Base-by-base conservation (phyloP, 441 rosid species). In the Isatis lusitanica region DNA sequence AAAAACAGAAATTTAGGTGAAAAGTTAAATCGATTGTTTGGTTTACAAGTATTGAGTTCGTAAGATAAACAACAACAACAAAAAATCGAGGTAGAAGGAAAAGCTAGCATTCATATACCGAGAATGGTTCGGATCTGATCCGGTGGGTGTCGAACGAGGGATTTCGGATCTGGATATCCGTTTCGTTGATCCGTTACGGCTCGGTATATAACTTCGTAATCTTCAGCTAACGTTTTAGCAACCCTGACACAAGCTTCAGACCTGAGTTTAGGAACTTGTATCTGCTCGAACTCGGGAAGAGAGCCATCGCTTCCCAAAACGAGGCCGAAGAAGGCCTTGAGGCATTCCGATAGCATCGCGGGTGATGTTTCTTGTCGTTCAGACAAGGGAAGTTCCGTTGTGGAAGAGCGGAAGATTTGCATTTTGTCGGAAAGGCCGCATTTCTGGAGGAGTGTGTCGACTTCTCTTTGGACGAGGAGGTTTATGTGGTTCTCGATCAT, bases 111-210 rank as follows among this genome's bases (percentile, higher is more conserved):
- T 95, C 79, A 93, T 77, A 95, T 86, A 44, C 99, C 98, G 72
- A 91, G 80, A 73, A 93, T 93, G 80, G 97, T 95, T 79, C 90
- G 82, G 50, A 93, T 95, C 69, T 93, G 99, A 79, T 88, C 92
- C 0, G 97, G 99, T 71, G 98, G 98, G 81, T 95, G 97, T 83
- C 97, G 86, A 0, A 88, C 99, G 76, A 95, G 84, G 9, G 96
- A 85, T 75, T 86, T 86, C 7, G 98, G 98, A 47, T 93, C 99
- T 4, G 86, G 79, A 64, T 91, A 93, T 9, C 85, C 82, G 65
- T 95, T 95, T 68, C 40, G 78, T 1, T 88, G 90, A 78, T 92
- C 98, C 74, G 89, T 87, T 63, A 93, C 86, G 30, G 84, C 95
- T 6, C 51, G 62, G 73, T 88, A 90, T 48, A 95, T 90, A 70